Evolutionary conservation across 331 rosid genomes (phyloP).

Genomic region (Phaseolus coccineus): DNA sequence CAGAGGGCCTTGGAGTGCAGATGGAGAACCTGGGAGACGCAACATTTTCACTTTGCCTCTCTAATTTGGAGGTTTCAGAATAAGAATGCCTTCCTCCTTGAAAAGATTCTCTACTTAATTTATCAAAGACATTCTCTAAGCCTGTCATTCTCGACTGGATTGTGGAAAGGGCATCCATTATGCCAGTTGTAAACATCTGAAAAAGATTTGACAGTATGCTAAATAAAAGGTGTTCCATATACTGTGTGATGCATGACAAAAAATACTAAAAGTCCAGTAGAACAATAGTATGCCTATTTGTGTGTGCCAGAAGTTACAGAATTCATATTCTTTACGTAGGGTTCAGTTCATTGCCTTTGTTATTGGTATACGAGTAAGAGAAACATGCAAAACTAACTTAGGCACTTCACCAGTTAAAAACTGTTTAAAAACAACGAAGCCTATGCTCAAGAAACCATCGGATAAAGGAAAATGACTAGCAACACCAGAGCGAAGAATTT

Average conservation of each 20-base stretch:
- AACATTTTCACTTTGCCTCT: constrained; percentile 56
- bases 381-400: constrained; percentile 23
- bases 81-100: constrained; percentile 57
- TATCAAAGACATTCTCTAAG: constrained; percentile 72
- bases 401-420: neutral
- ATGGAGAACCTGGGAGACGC: constrained; percentile 71
- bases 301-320: constrained; percentile 19
- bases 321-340: constrained; percentile 11
- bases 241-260: constrained; percentile 29
- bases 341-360: constrained; percentile 9
- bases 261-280: constrained; percentile 9
- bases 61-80: constrained; percentile 62
- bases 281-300: neutral
- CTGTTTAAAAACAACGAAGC: constrained; percentile 29
- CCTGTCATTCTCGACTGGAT: constrained; percentile 76
- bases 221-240: constrained; percentile 25
- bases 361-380: constrained; percentile 11
- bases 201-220: constrained; percentile 32
- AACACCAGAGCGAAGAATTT: constrained; percentile 1
- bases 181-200: constrained; percentile 74
- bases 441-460: constrained; percentile 9
- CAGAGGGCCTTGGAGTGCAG: constrained; percentile 76
- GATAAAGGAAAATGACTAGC: constrained; percentile 23
- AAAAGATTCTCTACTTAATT: constrained; percentile 61
- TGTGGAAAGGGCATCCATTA: constrained; percentile 71